phyloP scores from a whole-genome alignment of 1,284 basidiomycete genomes.

The Trichosporon faecale region DNA sequence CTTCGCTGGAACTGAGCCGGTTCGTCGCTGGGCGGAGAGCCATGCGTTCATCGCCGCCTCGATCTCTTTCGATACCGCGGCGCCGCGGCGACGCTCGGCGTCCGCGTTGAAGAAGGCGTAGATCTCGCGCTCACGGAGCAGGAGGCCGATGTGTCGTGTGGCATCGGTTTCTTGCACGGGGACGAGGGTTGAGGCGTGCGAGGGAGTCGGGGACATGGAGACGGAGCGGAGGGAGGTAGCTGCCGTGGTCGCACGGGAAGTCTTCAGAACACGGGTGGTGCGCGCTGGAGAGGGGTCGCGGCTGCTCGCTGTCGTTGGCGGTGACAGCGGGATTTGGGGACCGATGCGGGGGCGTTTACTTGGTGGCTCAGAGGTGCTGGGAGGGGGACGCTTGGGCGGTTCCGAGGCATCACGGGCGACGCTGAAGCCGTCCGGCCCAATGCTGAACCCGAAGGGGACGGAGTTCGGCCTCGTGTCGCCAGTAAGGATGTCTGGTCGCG shows the following conservation, averaged over 20 bases:
- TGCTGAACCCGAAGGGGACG: conserved; percentile 33
- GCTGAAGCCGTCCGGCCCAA: conserved; percentile 32
- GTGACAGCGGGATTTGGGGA: conserved; percentile 4
- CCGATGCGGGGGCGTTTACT: not conserved
- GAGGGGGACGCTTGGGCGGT: not conserved
- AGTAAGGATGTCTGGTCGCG: not conserved
- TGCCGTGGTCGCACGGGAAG: not conserved
- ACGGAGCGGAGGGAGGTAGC: conserved; percentile 18
- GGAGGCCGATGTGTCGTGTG: conserved; percentile 27
- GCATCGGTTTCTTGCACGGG: conserved; percentile 1
- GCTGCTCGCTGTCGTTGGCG: conserved; percentile 8
- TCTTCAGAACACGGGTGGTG: not conserved
- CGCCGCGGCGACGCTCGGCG: conserved; percentile 17
- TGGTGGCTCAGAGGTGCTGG: not conserved
- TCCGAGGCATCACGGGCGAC: conserved; percentile 3
- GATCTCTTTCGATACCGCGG: conserved; percentile 19
- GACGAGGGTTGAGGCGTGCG: not conserved
- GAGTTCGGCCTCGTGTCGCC: not conserved
- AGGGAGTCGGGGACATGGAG: conserved; percentile 15
- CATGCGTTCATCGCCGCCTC: conserved; percentile 32
- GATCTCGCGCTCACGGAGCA: conserved; percentile 36
- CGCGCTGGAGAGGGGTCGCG: not conserved
- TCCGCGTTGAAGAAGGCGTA: conserved; percentile 27
- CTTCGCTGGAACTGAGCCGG: conserved; percentile 24
- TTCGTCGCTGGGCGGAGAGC: conserved; percentile 22